Base-by-base conservation (phyloP, 2,329 filamentous ascomycete species). In the Aspergillus vadensis region DNA sequence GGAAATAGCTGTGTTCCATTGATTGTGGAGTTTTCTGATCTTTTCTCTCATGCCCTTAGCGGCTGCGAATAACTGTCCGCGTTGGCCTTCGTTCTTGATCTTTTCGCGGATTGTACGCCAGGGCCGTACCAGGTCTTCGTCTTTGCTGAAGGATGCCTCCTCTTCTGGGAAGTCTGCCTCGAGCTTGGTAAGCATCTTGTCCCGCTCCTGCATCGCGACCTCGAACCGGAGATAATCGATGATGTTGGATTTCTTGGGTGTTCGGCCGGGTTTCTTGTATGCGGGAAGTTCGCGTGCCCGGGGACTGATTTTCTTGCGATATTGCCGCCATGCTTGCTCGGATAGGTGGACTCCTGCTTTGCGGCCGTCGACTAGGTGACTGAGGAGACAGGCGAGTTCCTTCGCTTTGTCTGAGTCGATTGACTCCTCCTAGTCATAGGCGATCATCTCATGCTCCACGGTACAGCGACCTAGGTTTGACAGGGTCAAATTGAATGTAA, bases 381-480 rank as follows among this genome's bases (percentile, higher is more conserved):
- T 76, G 4, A 82, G 71, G 1, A 82, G 72, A 54, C 70, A 69
- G 6, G 77, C 76, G 6, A 82, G 67, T 30, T 73, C 73, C 32
- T 77, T 70, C 2, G 79, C 76, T 1, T 66, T 65, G 0, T 58
- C 23, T 12, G 69, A 71, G 38, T 71, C 63, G 17, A 82, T 73
- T 1, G 72, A 74, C 41, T 83, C 81, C 25, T 25, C 25, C n/a
- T n/a, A n/a, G 54, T 84, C 83, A 60, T 88, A 88, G 0, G 79
- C 77, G 0, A 83, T 68, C 23, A 77, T 80, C 54, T 85, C 82
- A 50, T 83, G 79, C 43, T 81, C 78, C 1, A 74, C 71, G 0
- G 85, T 86, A 39, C 82, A 85, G 0, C 69, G 65, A 0, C 86
- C 86, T 7, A 88, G 78, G 19, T 82, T 69, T 5, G 78, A 81